These are phyloP conservation scores for Anisodus tanguticus DNA, from an alignment of 257 asterid genomes.

Conservation along the genomic window DNA sequence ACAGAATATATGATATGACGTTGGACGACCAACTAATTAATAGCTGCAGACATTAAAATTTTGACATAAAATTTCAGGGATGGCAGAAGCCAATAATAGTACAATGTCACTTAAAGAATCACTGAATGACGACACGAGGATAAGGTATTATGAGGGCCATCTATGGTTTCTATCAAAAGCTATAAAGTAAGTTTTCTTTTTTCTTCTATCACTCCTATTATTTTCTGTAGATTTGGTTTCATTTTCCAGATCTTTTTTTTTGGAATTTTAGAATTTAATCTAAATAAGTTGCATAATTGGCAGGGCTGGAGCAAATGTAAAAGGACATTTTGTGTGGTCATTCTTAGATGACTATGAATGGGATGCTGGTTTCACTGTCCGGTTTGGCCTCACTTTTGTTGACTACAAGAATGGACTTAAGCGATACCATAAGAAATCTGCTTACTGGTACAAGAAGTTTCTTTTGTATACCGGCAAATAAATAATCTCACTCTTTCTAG, in stretches of 20 bases:
- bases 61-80: slow-evolving; percentile 27
- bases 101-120: slow-evolving; percentile 35
- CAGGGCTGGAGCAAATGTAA: slow-evolving; percentile 43
- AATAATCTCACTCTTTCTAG: slow-evolving; percentile 4
- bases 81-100: slow-evolving; percentile 36
- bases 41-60: not conserved
- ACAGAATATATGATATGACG: too few relatives aligned
- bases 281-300: not conserved
- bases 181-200: slow-evolving; percentile 31
- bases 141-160: slow-evolving; percentile 38
- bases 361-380: slow-evolving; percentile 42
- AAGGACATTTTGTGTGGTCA: slow-evolving; percentile 42
- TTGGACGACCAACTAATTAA: too few relatives aligned
- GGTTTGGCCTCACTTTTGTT: slow-evolving; percentile 37
- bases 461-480: slow-evolving; percentile 18
- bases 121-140: slow-evolving; percentile 32
- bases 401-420: slow-evolving; percentile 35
- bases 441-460: slow-evolving; percentile 39
- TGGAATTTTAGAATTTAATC: not conserved
- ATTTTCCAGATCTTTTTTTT: not conserved
- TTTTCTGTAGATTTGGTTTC: not conserved
- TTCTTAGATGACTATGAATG: slow-evolving; percentile 41
- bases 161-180: slow-evolving; percentile 40
- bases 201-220: not conserved
- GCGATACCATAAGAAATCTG: slow-evolving; percentile 34